phyloP scores from a whole-genome alignment of 1,284 basidiomycete species.

The Apiotrichum porosum region DNA sequence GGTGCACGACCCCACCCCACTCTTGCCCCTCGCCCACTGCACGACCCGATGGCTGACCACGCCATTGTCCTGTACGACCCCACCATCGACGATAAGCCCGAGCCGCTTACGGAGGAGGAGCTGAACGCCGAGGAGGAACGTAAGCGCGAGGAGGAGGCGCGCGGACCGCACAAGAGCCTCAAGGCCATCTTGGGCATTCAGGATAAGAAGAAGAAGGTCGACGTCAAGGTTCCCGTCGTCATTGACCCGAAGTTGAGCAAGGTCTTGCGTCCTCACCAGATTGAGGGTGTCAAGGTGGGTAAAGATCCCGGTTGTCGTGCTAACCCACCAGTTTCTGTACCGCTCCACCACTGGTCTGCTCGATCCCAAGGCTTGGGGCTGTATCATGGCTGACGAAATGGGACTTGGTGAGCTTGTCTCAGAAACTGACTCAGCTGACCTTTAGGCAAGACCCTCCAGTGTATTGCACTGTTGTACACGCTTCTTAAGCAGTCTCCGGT shows the following conservation, averaged over 20 bases:
- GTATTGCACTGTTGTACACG: slow-evolving; percentile 94
- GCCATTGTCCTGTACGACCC: slow-evolving; percentile 97
- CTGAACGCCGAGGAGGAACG: slow-evolving; percentile 59
- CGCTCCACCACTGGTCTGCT: slow-evolving; percentile 90
- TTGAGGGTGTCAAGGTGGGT: slow-evolving; percentile 91
- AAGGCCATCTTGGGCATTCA: slow-evolving; percentile 72
- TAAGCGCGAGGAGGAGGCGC: slow-evolving; percentile 60
- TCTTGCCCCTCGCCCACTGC: slow-evolving; percentile 81
- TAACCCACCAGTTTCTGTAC: slow-evolving; percentile 70
- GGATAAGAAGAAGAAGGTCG: slow-evolving; percentile 59
- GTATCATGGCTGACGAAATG: slow-evolving; percentile 99
- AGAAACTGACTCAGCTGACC: background rate
- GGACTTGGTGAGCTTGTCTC: slow-evolving; percentile 61
- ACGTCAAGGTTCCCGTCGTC: slow-evolving; percentile 87
- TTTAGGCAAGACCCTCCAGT: slow-evolving; percentile 80
- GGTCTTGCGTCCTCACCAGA: slow-evolving; percentile 91
- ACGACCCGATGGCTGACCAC: slow-evolving; percentile 96
- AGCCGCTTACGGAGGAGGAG: slow-evolving; percentile 56
- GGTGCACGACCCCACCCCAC: slow-evolving; percentile 79
- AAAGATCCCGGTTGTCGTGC: background rate
- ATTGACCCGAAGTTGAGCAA: slow-evolving; percentile 85
- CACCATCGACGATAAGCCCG: slow-evolving; percentile 86
- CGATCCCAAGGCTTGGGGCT: slow-evolving; percentile 87
- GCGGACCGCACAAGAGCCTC: slow-evolving; percentile 80
- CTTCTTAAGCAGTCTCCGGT: slow-evolving; percentile 93